Percentiles rank a stretch among this genome's conserved stretches.
These are phyloP conservation scores for Cicer chorassanicum DNA, from an alignment of 306 rosid genomes.

Conservation along the genomic window DNA sequence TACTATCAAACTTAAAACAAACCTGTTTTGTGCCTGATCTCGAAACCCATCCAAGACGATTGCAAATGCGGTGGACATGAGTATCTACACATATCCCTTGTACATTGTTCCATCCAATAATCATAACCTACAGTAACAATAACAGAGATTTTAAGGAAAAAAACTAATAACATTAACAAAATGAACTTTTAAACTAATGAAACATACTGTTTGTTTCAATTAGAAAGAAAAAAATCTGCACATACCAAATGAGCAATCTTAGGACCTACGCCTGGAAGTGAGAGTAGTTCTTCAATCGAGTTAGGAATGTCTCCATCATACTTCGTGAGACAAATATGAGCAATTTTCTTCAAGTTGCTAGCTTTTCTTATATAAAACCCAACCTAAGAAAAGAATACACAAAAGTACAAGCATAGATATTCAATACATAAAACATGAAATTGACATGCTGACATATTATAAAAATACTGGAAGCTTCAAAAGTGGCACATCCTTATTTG, in stretches of 20 bases:
- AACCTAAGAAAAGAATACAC: constrained; percentile 58
- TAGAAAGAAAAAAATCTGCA: constrained; percentile 1
- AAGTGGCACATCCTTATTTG: constrained; percentile 16
- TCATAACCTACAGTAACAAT: constrained; percentile 73
- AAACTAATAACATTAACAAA: constrained; percentile 29
- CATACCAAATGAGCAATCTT: constrained; percentile 95
- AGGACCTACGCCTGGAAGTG: constrained; percentile 96
- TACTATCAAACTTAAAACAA: constrained; percentile 25
- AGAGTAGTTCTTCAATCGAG: constrained; percentile 80
- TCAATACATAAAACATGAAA: constrained; percentile 32
- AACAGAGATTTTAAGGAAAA: constrained; percentile 21
- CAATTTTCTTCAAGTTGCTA: constrained; percentile 83
- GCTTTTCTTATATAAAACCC: constrained; percentile 93
- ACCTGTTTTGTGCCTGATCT: constrained; percentile 80
- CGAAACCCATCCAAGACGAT: constrained; percentile 92
- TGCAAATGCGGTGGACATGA: constrained; percentile 91
- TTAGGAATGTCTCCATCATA: constrained; percentile 88
- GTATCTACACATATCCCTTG: constrained; percentile 98
- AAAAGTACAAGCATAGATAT: constrained; percentile 19
- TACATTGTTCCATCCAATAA: constrained; percentile 88
- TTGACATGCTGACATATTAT: constrained; percentile 27
- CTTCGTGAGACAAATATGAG: constrained; percentile 77
- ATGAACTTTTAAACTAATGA: constrained; percentile 37
- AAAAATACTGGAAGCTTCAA: constrained; percentile 12
- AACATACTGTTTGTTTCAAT: constrained; percentile 34